Base-by-base conservation (phyloP, 23 red algal genomes). In the Gracilaria gracilis region DNA sequence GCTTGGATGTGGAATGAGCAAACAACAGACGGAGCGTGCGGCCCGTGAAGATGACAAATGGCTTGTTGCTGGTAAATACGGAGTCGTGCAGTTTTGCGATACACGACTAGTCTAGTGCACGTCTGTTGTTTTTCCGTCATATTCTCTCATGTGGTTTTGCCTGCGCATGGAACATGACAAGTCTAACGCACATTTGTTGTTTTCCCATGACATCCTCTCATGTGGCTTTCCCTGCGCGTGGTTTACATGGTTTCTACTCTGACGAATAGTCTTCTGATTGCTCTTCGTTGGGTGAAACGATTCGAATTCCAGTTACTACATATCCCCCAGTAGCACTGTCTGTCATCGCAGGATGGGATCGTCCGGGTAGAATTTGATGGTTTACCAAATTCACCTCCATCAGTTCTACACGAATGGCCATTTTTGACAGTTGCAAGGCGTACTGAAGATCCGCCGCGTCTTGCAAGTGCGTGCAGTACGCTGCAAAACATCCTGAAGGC, bases 61-160 rank as follows among this genome's bases (percentile, higher is more conserved):
- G 97, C 75, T 99, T 27, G 97, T 99, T 0, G 80, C 75, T 21
- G 97, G 97, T n/a, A 88, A 88, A 64, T 99, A 90, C 57, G 97
- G 88, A 0, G 93, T 99, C 46, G 86, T 99, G 25, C 97, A 99
- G 29, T 99, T 91, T 79, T 89, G 85, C 46, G 35, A 89, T 38
- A 76, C 85, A 36, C 47, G 47, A 54, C 23, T 29, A 29, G 59
- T 27, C 59, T 62, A 62, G 13, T 4, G 24, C 59, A 62, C 27
- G 2, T 62, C 13, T 62, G 29, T 16, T 29, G 29, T 2, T 31
- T 62, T 29, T 62, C 24, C 59, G 1, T 62, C 21, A 28, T 27
- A 19, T 4, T 29, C 8, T 12, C 24, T 29, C 59, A 13, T 62
- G 6, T 29, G 2, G 55, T 58, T n/a, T 2, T 58, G 4, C 3